Evolutionary conservation across 805 yeast genomes (phyloP), one percentile per base, ranked within the genome.

Genomic region (Metschnikowia gelsemii): DNA sequence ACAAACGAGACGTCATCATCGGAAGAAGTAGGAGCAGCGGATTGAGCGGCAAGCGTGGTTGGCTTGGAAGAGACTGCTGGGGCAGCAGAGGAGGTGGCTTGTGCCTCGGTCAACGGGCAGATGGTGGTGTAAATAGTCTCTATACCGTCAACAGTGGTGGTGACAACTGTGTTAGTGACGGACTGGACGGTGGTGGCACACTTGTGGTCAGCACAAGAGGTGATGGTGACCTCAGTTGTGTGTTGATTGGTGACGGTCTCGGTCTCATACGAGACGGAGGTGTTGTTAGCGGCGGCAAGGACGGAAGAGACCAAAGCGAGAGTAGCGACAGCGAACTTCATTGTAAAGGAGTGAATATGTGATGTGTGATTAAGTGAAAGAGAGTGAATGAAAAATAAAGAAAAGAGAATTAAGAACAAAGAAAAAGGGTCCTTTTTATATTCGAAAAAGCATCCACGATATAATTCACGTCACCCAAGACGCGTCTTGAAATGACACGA

Each of bases 1-100:
- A 73, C 76, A 56, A 68, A 72, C 35, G 64, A 54, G 56, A 65
- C 58, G n/a, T n/a, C n/a, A 22, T 58, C 57, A 32, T 65, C 70
- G 49, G 49, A 30, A 22, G 57, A 40, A 16, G 50, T 24, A 8
- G 36, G 26, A 14, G 38, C 39, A 29, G 13, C 28, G 4, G 31
- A 17, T 25, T 44, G 35, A 14, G 48, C 39, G 11, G 50, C 42
- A 32, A 39, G 37, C 19, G 51, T 30, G 29, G 43, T 28, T 17
- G 47, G 26, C 29, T 51, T 7, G 19, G 50, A 28, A 21, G 55
- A 18, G 27, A 18, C 14, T 18, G 45, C 40, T 18, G 47, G 24
- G 35, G 51, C 41, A 22, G 48, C 28, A 21, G 44, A 29, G 19
- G 32, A 22, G 14, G 26, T 12, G 30, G 31, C 27, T 22, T 46